Evolutionary conservation across 768 basidiomycete genomes (phyloP), one percentile per base, ranked within the genome.

Genomic region (Rhodosporidiobolus sp.): DNA sequence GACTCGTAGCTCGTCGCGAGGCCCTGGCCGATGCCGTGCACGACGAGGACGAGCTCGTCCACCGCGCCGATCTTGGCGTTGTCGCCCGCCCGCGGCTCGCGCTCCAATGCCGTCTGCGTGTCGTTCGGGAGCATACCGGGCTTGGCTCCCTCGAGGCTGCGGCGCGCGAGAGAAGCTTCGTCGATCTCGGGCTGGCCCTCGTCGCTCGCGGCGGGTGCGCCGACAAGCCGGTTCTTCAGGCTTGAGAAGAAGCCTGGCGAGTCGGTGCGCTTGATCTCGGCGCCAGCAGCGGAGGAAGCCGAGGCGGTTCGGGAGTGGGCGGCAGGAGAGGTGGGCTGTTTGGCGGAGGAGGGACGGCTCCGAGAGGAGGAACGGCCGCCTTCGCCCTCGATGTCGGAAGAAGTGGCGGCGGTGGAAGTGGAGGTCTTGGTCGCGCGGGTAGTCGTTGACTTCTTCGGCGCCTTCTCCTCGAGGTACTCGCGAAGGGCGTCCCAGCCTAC

Each of bases 21-120:
- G 56, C 63, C 32, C 48, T 79, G 78, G 1, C 78, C 78, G 38
- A 79, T 73, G 14, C 77, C 78, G 35, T 79, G 77, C 19, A 78
- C 53, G 58, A 77, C 75, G 26, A 77, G 67, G 3, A 77, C 72
- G 17, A 78, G 72, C 61, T 78, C 76, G 19, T 77, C 76, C 12
- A 77, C 67, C 14, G 72, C 74, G n/a, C 71, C 71, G 24, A 75
- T 68, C 49, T 59, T 66, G 58, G 17, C 32, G 22, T 46, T 34
- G 43, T 61, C 49, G 26, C 48, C 59, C 19, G 28, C 34, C 55
- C 76, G 30, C 30, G 59, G 45, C 30, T 61, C 62, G 26, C 65
- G 66, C 10, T 55, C 67, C 12, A 72, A 56, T 26, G 69, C 70
- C 11, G 57, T 45, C 52, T 58, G 50, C 28, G 67, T 59, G 32